Evolutionary conservation across 371 early-diverging fungal species (phyloP).

Genomic region (Saksenaea vasiformis): DNA sequence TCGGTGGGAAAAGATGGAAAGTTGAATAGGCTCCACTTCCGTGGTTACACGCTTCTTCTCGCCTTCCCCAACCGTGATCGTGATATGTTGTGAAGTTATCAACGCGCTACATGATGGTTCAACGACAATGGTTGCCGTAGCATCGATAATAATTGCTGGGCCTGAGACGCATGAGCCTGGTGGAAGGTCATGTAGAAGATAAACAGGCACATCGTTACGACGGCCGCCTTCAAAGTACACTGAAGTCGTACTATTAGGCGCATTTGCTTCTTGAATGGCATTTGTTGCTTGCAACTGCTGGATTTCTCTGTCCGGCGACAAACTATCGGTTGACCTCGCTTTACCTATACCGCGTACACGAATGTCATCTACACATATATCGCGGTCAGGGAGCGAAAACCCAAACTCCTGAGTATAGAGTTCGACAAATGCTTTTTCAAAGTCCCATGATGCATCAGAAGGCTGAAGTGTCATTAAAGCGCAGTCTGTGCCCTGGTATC

Average conservation of each 20-base stretch:
- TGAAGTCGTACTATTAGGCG: constrained; percentile 37
- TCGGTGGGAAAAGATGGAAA: constrained; percentile 92
- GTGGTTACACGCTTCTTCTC: constrained; percentile 52
- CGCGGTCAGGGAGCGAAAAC: constrained; percentile 80
- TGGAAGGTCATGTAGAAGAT: constrained; percentile 59
- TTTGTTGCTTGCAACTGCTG: constrained; percentile 16
- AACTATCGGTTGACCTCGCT: constrained; percentile 31
- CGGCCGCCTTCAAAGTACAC: constrained; percentile 86
- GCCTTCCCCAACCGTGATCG: constrained; percentile 64
- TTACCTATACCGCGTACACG: constrained; percentile 88
- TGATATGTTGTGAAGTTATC: constrained; percentile 79
- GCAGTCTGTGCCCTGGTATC: constrained; percentile 95
- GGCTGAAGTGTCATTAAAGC: constrained; percentile 88
- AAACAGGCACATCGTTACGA: constrained; percentile 74
- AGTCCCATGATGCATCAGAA: constrained; percentile 52
- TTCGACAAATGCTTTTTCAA: constrained; percentile 60
- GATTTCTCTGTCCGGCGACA: constrained; percentile 49
- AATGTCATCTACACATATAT: constrained; percentile 88
- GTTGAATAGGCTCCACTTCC: constrained; percentile 80
- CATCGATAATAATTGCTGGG: constrained; percentile 89
- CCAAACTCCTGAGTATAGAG: constrained; percentile 91
- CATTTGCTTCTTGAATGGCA: background rate
- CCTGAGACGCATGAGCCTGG: constrained; percentile 76
- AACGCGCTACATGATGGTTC: constrained; percentile 79
- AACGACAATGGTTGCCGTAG: constrained; percentile 85